A percentile compares a stretch with the other conserved stretches of the same genome.
phyloP scores from a whole-genome alignment of 805 yeast genomes.

The Blastobotrys terrestris region DNA sequence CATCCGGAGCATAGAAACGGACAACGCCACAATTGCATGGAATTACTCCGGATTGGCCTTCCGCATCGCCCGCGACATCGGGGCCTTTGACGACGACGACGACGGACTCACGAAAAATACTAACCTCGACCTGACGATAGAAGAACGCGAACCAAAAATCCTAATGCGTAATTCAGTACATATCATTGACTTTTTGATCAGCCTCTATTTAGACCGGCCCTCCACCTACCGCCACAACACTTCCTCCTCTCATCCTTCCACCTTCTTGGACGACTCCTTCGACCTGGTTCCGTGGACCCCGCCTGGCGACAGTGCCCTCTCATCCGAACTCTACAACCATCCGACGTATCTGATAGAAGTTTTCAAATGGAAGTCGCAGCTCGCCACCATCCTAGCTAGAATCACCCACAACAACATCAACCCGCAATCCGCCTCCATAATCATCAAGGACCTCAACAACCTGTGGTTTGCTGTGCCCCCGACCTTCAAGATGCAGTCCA shows the following conservation, averaged over 20 bases:
- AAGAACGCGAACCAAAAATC: neutral
- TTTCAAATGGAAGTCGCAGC: neutral
- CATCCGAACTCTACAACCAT: too few species aligned
- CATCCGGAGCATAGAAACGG: neutral
- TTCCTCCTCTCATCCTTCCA: neutral
- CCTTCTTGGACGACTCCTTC: neutral
- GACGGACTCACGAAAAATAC: neutral
- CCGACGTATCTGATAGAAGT: too few species aligned
- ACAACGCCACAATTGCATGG: neutral
- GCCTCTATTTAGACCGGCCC: neutral
- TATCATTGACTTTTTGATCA: neutral
- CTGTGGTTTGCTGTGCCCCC: neutral
- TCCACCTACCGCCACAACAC: neutral
- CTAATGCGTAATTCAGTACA: neutral
- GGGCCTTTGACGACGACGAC: neutral
- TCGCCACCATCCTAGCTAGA: neutral
- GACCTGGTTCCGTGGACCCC: neutral
- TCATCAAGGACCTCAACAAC: neutral
- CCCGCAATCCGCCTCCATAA: too few species aligned
- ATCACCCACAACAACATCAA: too few species aligned
- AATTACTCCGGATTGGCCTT: neutral
- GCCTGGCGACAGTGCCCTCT: too few species aligned
- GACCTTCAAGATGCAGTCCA: neutral
- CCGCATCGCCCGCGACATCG: neutral
- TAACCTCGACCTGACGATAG: too few species aligned